Conservation (phyloP, 2,329 filamentous ascomycete species). For the Aquanectria penicillioides region DNA sequence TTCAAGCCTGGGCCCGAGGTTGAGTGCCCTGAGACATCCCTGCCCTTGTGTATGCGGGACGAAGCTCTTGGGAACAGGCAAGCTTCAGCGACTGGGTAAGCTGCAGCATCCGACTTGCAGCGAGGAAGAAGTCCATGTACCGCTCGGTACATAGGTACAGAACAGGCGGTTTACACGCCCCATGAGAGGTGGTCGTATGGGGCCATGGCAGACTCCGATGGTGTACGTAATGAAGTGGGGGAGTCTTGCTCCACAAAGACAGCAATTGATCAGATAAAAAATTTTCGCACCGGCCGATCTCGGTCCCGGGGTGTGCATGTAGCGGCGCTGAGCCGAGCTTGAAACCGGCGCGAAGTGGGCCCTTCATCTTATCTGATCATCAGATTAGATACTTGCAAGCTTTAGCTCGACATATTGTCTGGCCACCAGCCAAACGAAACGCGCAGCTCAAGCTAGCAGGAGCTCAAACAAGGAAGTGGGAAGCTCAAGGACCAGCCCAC, state of each 20-base stretch:
- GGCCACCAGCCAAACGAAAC: background rate
- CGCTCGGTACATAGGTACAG: background rate
- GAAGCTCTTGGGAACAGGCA: slow-evolving; percentile 1
- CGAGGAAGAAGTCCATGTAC: slow-evolving; percentile 2
- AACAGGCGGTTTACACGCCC: slow-evolving; percentile 4
- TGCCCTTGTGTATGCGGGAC: too few species aligned
- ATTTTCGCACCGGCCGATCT: slow-evolving; percentile 37
- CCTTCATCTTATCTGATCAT: slow-evolving; percentile 57
- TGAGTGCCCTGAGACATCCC: too few species aligned
- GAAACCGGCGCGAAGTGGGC: slow-evolving; percentile 7
- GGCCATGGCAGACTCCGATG: slow-evolving; percentile 23
- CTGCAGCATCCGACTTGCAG: background rate
- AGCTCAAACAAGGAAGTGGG: background rate
- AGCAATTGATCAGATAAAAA: slow-evolving; percentile 40
- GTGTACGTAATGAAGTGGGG: slow-evolving; percentile 28
- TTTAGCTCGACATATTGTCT: slow-evolving; percentile 1
- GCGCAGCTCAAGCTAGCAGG: background rate
- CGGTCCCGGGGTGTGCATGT: slow-evolving; percentile 30
- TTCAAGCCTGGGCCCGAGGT: background rate
- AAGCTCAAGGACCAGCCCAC: background rate
- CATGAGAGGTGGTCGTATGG: background rate
- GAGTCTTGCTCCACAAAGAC: background rate
- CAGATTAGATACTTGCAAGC: slow-evolving; percentile 51
- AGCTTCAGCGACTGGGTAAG: background rate
- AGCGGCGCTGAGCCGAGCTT: slow-evolving; percentile 10